phyloP scores from a whole-genome alignment of 139 green algal genomes.

The Chlorella ohadii region DNA sequence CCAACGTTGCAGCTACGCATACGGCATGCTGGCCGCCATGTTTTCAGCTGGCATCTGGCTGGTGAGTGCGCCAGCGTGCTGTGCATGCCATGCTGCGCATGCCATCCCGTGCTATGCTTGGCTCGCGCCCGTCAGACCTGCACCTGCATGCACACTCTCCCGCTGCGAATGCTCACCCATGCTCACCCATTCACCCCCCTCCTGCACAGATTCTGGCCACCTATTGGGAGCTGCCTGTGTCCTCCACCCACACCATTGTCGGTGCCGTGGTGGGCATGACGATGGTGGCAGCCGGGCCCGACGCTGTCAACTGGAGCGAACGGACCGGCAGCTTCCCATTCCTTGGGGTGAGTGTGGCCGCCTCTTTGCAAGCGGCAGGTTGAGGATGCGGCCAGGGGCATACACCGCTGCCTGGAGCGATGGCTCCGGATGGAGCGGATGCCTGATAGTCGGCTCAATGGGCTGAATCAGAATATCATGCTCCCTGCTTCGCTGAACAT shows the following conservation, averaged over 20 bases:
- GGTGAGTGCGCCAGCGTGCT: conserved; percentile 51
- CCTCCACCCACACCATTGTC: conserved; percentile 53
- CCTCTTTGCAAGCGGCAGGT: no score
- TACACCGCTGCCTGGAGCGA: no score
- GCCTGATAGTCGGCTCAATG: no score
- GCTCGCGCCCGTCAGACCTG: neutral
- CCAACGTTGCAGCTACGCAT: neutral
- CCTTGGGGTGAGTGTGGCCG: conserved; percentile 32
- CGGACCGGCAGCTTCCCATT: conserved; percentile 19
- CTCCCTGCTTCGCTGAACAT: no score
- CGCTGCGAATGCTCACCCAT: neutral
- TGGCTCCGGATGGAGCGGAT: no score
- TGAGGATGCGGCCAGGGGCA: no score
- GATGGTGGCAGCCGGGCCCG: conserved; percentile 30
- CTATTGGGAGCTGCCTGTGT: conserved; percentile 58
- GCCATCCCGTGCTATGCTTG: no score
- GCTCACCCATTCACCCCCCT: neutral
- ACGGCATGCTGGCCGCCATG: conserved; percentile 25
- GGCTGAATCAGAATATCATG: no score
- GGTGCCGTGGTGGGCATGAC: conserved; percentile 51
- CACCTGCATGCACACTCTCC: neutral
- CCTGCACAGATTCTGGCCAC: conserved; percentile 11
- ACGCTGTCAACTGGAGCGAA: conserved; percentile 38
- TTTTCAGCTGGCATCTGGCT: conserved; percentile 59
- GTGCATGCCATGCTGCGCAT: no score